A percentile compares a stretch with the other conserved stretches of the same genome.
phyloP scores from a whole-genome alignment of 164 flowering plant species.

The Pachysandra terminalis region DNA sequence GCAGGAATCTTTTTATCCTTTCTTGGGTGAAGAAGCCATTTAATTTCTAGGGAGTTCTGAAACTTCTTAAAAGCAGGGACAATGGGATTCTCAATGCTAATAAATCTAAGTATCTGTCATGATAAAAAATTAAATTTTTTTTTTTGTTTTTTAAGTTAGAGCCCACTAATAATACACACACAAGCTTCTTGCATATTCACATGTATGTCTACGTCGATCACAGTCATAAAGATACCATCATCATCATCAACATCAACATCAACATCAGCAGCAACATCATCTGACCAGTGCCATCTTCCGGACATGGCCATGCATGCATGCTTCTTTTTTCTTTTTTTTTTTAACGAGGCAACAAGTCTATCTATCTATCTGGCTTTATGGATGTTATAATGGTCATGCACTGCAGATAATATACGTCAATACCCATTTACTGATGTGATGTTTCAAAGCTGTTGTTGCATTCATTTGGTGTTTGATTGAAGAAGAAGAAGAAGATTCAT shows the following conservation, averaged over 20 bases:
- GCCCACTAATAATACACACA: not conserved
- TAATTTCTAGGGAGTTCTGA: slow-evolving; percentile 18
- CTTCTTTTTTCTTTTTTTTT: too few relatives aligned
- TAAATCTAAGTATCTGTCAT: too few relatives aligned
- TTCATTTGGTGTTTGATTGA: not conserved
- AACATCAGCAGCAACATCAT: not conserved
- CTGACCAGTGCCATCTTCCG: slow-evolving; percentile 16
- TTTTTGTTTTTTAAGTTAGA: too few relatives aligned
- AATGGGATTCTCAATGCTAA: not conserved
- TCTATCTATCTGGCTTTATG: slow-evolving; percentile 1
- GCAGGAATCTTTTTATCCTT: slow-evolving; percentile 19
- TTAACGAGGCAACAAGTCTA: slow-evolving; percentile 13
- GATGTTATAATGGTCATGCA: slow-evolving; percentile 19
- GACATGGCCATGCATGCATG: slow-evolving; percentile 28
- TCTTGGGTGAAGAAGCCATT: slow-evolving; percentile 2
- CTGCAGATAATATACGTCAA: not conserved
- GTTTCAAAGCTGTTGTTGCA: slow-evolving; percentile 4
- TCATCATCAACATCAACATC: too few relatives aligned
- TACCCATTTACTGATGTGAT: slow-evolving; percentile 20
- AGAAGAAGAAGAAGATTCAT: too few relatives aligned
- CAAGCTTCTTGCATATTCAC: not conserved
- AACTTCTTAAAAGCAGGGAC: slow-evolving; percentile 18
- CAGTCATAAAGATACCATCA: too few relatives aligned
- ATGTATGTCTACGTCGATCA: too few relatives aligned
- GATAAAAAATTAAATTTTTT: too few relatives aligned